Percentiles rank a stretch among this genome's conserved stretches.
phyloP scores from a whole-genome alignment of 2,329 filamentous ascomycete genomes.

The Talaromyces sp. region DNA sequence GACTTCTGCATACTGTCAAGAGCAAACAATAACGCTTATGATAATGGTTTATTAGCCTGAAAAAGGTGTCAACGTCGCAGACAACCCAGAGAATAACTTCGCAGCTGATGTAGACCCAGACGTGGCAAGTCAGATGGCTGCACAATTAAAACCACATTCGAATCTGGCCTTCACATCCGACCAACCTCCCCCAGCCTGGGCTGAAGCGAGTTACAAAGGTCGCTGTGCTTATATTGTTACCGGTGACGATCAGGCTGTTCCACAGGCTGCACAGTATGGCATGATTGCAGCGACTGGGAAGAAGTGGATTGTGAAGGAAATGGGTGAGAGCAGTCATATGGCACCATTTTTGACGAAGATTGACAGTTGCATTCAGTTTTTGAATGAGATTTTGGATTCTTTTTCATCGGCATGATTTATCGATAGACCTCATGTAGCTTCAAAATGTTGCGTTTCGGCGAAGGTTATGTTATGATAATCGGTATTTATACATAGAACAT shows the following conservation, averaged over 20 bases:
- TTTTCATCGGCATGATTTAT: neutral
- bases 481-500: neutral
- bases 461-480: neutral
- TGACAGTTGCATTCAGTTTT: neutral
- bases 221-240: slow-evolving; percentile 20
- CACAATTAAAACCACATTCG: slow-evolving; percentile 17
- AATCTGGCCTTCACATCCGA: slow-evolving; percentile 18
- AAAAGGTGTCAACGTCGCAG: neutral
- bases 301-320: slow-evolving; percentile 19
- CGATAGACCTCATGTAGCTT: too few species aligned
- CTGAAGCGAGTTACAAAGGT: slow-evolving; percentile 15
- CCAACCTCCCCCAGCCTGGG: slow-evolving; percentile 21
- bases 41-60: neutral
- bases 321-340: slow-evolving; percentile 11
- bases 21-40: neutral
- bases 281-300: slow-evolving; percentile 19
- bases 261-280: slow-evolving; percentile 17
- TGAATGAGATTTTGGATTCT: slow-evolving; percentile 1
- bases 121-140: slow-evolving; percentile 1
- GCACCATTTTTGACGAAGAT: slow-evolving; percentile 12
- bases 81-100: neutral
- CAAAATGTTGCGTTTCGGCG: too few species aligned
- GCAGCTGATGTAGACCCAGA: slow-evolving; percentile 4
- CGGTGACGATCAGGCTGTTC: slow-evolving; percentile 16
- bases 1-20: too few species aligned